A percentile compares a stretch with the other conserved stretches of the same genome.
Evolutionary conservation across 1,284 basidiomycete species (phyloP).

Genomic region (Trichosporon inkin): DNA sequence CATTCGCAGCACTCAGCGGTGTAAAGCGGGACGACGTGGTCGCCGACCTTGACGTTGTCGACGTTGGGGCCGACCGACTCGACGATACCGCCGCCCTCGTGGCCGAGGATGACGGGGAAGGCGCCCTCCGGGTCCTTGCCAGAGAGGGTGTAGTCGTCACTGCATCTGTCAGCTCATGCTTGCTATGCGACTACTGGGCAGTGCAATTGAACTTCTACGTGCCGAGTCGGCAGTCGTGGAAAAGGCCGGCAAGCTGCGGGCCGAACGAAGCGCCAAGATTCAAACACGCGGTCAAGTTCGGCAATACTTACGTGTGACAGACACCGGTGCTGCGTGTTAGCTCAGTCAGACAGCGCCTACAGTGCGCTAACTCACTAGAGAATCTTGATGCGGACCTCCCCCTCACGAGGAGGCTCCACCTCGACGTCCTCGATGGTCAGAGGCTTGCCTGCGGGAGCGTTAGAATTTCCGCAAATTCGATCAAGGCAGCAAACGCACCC

Average conservation of each 20-base stretch:
- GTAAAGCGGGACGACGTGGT: slow-evolving; percentile 91
- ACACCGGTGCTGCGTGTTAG: slow-evolving; percentile 61
- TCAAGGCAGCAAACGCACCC: too few species aligned
- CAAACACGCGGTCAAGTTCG: slow-evolving; percentile 7
- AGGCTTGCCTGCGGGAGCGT: slow-evolving; percentile 55
- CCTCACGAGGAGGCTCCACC: slow-evolving; percentile 81
- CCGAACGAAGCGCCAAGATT: not conserved
- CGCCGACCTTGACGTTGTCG: slow-evolving; percentile 75
- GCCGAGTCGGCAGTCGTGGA: not conserved
- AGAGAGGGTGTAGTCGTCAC: slow-evolving; percentile 90
- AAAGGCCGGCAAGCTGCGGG: too few species aligned
- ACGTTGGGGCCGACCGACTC: slow-evolving; percentile 94
- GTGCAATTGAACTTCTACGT: not conserved
- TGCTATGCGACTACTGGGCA: not conserved
- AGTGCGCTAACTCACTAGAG: slow-evolving; percentile 60
- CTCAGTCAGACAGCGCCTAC: not conserved
- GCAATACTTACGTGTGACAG: slow-evolving; percentile 71
- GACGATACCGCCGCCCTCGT: slow-evolving; percentile 64
- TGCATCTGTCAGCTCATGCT: slow-evolving; percentile 18
- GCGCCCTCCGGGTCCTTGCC: slow-evolving; percentile 94
- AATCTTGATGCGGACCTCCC: slow-evolving; percentile 92
- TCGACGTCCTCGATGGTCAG: slow-evolving; percentile 87
- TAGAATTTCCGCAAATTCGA: not conserved
- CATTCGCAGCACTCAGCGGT: slow-evolving; percentile 95
- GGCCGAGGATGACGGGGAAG: slow-evolving; percentile 92